A percentile compares a stretch with the other conserved stretches of the same genome.
Conservation (phyloP, 306 rosid species). For the Lotus japonicus region DNA sequence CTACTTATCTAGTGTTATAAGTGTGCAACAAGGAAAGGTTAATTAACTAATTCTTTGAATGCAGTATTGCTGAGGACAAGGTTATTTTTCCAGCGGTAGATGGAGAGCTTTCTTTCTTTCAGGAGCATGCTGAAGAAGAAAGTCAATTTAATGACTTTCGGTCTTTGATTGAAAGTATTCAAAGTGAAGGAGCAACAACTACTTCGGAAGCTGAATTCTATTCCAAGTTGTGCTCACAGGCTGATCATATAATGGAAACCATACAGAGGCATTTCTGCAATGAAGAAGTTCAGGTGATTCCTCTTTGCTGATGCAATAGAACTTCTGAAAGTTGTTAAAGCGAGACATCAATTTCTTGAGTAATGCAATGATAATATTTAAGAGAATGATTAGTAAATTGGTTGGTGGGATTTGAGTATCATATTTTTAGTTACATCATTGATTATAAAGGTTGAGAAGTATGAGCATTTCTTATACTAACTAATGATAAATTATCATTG, state of each 20-base stretch:
- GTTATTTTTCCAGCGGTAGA: slow-evolving; percentile 96
- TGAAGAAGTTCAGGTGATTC: slow-evolving; percentile 91
- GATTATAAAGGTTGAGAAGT: slow-evolving; percentile 22
- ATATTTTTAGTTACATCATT: not conserved
- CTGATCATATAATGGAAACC: slow-evolving; percentile 93
- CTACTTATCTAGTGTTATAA: not conserved
- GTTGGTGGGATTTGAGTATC: not conserved
- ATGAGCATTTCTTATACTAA: slow-evolving; percentile 1
- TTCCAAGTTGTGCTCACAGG: slow-evolving; percentile 80
- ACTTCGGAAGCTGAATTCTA: slow-evolving; percentile 78
- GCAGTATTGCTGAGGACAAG: slow-evolving; percentile 98
- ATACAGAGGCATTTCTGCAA: slow-evolving; percentile 77
- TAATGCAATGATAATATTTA: slow-evolving; percentile 6
- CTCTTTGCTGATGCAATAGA: slow-evolving; percentile 20
- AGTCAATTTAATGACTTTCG: slow-evolving; percentile 91
- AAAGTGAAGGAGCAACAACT: slow-evolving; percentile 75
- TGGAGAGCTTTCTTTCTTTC: slow-evolving; percentile 79
- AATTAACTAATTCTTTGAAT: slow-evolving; percentile 28
- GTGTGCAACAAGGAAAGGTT: not conserved
- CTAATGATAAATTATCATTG: not conserved
- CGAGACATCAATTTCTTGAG: slow-evolving; percentile 2
- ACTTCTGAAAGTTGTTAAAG: not conserved
- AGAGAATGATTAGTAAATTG: not conserved
- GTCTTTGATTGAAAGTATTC: slow-evolving; percentile 79
- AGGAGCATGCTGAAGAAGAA: slow-evolving; percentile 95